Conservation (phyloP, 2,329 filamentous ascomycete species). For the Apiospora malaysiana region DNA sequence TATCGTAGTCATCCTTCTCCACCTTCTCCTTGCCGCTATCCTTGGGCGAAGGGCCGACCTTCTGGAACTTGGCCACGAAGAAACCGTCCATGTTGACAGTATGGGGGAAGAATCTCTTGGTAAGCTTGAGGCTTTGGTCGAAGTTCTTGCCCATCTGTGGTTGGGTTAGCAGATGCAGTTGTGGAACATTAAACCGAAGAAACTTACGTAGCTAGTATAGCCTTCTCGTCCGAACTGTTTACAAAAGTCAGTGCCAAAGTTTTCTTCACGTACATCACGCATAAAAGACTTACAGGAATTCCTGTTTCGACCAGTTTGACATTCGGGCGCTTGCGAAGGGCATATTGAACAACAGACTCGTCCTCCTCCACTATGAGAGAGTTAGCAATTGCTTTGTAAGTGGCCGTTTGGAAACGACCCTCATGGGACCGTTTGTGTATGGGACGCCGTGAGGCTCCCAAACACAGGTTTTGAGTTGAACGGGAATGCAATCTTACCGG, state of each 20-base stretch:
- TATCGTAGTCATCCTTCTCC: constrained; percentile 27
- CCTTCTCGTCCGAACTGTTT: constrained; percentile 82
- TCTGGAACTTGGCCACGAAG: constrained; percentile 98
- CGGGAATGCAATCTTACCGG: neutral
- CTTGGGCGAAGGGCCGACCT: constrained; percentile 75
- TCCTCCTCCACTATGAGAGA: constrained; percentile 80
- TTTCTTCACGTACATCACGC: neutral
- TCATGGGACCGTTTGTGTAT: neutral
- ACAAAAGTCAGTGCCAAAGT: neutral
- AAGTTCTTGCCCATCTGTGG: constrained; percentile 75
- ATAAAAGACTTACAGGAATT: constrained; percentile 54
- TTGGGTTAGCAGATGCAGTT: neutral
- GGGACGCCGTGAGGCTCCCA: neutral
- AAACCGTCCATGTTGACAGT: constrained; percentile 97
- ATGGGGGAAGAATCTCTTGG: constrained; percentile 87
- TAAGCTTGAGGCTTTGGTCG: constrained; percentile 81
- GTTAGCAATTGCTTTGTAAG: neutral
- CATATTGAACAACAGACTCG: constrained; percentile 93
- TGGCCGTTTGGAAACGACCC: neutral
- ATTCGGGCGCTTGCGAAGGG: constrained; percentile 88
- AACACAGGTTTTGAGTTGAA: neutral
- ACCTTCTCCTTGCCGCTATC: constrained; percentile 52
- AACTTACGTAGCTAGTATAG: constrained; percentile 78
- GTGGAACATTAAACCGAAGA: neutral
- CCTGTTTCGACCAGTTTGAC: constrained; percentile 92